These are phyloP conservation scores for Dactylonectria macrodidyma DNA, from an alignment of 2,329 filamentous ascomycete genomes.

Conservation along the genomic window DNA sequence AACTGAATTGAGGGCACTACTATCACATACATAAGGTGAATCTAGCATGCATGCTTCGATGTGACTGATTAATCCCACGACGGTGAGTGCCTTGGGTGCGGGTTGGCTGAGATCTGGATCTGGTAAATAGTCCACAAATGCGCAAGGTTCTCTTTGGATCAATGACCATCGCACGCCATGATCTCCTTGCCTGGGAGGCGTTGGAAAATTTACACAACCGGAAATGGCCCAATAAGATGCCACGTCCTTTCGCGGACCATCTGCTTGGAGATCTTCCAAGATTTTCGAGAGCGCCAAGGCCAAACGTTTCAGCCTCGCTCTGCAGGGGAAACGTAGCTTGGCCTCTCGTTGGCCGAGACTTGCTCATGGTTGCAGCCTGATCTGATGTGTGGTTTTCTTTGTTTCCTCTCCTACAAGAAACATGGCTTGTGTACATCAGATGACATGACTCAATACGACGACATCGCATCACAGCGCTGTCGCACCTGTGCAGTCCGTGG, in stretches of 20 bases:
- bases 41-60: too few species aligned
- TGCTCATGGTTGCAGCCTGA: background rate
- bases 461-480: background rate
- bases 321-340: constrained; percentile 25
- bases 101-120: background rate
- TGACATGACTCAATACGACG: background rate
- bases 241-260: constrained; percentile 4
- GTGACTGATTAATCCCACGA: too few species aligned
- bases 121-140: background rate
- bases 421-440: background rate
- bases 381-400: background rate
- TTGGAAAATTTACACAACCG: background rate
- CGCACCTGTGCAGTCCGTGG: background rate
- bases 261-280: constrained; percentile 4
- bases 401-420: background rate
- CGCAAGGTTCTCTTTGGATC: background rate
- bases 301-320: constrained; percentile 23
- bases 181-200: background rate
- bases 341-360: constrained; percentile 5
- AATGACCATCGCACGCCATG: background rate
- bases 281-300: constrained; percentile 6
- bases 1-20: too few species aligned
- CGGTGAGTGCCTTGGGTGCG: too few species aligned
- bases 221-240: background rate
- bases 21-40: too few species aligned